Evolutionary conservation across 208 protist species (phyloP), one percentile per base, ranked within the genome.

Genomic region (Novymonas esmeraldas): DNA sequence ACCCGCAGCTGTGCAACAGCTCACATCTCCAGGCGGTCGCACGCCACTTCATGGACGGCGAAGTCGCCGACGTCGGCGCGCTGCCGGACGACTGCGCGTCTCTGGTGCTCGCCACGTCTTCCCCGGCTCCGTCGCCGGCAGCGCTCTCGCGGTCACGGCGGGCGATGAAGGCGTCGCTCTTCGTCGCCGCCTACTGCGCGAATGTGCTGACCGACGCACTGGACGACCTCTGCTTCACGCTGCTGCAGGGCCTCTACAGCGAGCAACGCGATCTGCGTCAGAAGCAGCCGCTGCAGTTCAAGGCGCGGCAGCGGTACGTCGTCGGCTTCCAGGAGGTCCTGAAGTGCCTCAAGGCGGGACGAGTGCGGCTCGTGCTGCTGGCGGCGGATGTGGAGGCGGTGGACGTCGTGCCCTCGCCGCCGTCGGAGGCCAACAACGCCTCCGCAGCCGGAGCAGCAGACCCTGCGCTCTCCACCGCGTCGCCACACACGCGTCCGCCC

Each of bases 191-290:
- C 3, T 82, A 86, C 67, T 81, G 74, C 39, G 41, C 45, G 0
- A 93, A 93, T 45, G 39, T 86, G 5, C 26, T 93, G 26, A 87
- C 81, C 0, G 82, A 89, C 66, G 49, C 36, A 1, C 68, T 93
- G 20, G 87, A 93, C 42, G 87, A 90, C 58, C 56, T 90, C 41
- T 63, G 72, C 59, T 93, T 88, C 70, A 86, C 87, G 7, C 74
- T 83, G 6, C 65, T 93, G 14, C 83, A 86, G 38, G 55, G 61
- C 11, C 73, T 90, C 29, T 89, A 87, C 68, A 63, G 73, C 18
- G 72, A 88, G 63, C 87, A 93, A 68, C 41, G 72, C 20, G 73
- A 78, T 18, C 66, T 88, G 57, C 75, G 69, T 33, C 54, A 84
- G 68, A 81, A 84, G 34, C 73, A 87, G 60, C 81, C 78, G 33